Evolutionary conservation across 2,329 filamentous ascomycete species (phyloP).

Genomic region (Cladobotryum mycophilum): DNA sequence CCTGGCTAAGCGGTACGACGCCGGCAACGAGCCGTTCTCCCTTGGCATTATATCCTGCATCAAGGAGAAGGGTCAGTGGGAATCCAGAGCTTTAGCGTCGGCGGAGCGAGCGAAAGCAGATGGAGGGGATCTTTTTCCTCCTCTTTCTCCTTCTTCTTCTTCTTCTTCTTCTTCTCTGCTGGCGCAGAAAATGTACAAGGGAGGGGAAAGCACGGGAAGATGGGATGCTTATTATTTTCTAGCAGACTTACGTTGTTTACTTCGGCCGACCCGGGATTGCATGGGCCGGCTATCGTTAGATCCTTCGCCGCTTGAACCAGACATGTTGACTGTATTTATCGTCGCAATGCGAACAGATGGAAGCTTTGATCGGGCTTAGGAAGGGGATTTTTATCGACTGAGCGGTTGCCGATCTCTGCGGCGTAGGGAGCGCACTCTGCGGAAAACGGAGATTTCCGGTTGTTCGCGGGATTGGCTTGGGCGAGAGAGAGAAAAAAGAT

Average conservation of each 20-base stretch:
- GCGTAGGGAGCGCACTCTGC: background rate
- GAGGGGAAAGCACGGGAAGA: background rate
- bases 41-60: constrained; percentile 78
- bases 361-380: background rate
- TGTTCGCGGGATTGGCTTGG: background rate
- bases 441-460: background rate
- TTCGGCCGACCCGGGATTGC: constrained; percentile 70
- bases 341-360: background rate
- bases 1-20: constrained; percentile 79
- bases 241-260: constrained; percentile 68
- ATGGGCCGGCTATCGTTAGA: constrained; percentile 45
- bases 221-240: constrained; percentile 6
- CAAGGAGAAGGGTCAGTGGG: constrained; percentile 19
- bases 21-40: constrained; percentile 94
- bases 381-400: background rate
- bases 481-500: background rate
- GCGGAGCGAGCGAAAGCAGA: constrained; percentile 12
- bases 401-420: background rate
- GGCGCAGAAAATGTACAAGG: background rate
- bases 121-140: background rate
- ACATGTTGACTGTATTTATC: constrained; percentile 24
- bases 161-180: background rate
- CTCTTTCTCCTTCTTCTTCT: background rate
- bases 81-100: constrained; percentile 11
- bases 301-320: constrained; percentile 30